Evolutionary conservation across 192 early-diverging fungal genomes (phyloP).

Genomic region (Coemansia biformis): DNA sequence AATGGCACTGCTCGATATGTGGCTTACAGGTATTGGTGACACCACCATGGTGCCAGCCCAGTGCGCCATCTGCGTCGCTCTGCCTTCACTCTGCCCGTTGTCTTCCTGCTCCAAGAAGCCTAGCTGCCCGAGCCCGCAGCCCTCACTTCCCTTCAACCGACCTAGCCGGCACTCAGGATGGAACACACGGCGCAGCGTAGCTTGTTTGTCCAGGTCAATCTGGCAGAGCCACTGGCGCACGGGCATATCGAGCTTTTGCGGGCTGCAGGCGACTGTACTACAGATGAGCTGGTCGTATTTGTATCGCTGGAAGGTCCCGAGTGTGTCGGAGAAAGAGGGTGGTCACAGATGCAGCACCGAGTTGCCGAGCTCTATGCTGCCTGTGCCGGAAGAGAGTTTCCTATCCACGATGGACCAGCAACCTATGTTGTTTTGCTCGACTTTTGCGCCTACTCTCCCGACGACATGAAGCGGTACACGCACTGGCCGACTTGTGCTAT

Average conservation of each 20-base stretch:
- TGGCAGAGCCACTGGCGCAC: slow-evolving; percentile 11
- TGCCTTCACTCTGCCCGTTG: too few relatives aligned
- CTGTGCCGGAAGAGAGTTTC: slow-evolving; percentile 17
- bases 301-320: slow-evolving; percentile 7
- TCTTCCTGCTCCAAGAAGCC: too few relatives aligned
- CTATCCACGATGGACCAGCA: neutral
- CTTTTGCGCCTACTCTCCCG: slow-evolving; percentile 39
- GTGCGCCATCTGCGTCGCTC: too few relatives aligned
- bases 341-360: slow-evolving; percentile 45
- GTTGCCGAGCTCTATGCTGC: slow-evolving; percentile 39
- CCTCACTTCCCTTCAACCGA: too few relatives aligned
- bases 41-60: too few relatives aligned
- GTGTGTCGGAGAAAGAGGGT: slow-evolving; percentile 9
- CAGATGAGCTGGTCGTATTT: slow-evolving; percentile 33
- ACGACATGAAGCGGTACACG: slow-evolving; percentile 31
- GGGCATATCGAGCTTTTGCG: slow-evolving; percentile 20
- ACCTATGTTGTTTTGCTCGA: slow-evolving; percentile 34
- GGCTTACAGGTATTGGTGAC: too few relatives aligned
- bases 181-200: slow-evolving; percentile 11
- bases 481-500: slow-evolving; percentile 10
- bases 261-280: slow-evolving; percentile 14
- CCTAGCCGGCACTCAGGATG: slow-evolving; percentile 17
- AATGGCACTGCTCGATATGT: too few relatives aligned
- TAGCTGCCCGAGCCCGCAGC: too few relatives aligned
- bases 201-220: slow-evolving; percentile 21